These are phyloP conservation scores for Xylariomycetidae sp. DNA, from an alignment of 2,329 filamentous ascomycete species.

Conservation along the genomic window DNA sequence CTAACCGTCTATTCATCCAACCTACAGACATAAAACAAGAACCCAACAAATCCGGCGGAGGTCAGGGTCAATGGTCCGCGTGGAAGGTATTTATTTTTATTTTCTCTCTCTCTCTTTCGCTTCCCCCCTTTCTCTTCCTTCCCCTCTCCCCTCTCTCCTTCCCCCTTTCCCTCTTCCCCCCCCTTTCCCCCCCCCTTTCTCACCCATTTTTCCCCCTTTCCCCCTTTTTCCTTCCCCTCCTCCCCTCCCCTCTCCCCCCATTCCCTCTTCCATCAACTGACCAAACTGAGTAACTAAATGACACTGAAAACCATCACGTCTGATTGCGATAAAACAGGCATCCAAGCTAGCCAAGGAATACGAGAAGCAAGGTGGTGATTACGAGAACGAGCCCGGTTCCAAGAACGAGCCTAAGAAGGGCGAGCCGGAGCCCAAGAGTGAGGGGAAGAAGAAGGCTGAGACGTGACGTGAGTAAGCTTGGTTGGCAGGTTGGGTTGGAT, in stretches of 20 bases:
- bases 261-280: neutral
- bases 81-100: neutral
- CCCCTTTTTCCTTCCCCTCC: constrained; percentile 31
- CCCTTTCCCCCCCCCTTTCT: constrained; percentile 36
- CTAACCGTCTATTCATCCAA: too few relatives aligned
- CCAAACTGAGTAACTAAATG: neutral
- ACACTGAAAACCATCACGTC: constrained; percentile 26
- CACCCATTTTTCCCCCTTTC: constrained; percentile 39
- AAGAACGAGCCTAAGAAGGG: constrained; percentile 31
- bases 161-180: constrained; percentile 35
- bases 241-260: neutral
- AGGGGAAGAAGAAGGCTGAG: constrained; percentile 4
- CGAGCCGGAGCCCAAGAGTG: constrained; percentile 15
- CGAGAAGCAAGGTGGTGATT: constrained; percentile 36
- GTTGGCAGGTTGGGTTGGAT: too few relatives aligned
- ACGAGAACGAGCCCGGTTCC: constrained; percentile 35
- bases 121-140: constrained; percentile 15
- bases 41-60: constrained; percentile 36
- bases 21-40: constrained; percentile 38
- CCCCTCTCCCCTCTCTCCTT: constrained; percentile 18
- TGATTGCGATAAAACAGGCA: too few relatives aligned
- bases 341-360: constrained; percentile 37
- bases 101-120: constrained; percentile 1
- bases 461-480: too few relatives aligned
- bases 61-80: constrained; percentile 27